phyloP scores from a whole-genome alignment of 305 asterid species.

The Stenogyne calaminthoides region DNA sequence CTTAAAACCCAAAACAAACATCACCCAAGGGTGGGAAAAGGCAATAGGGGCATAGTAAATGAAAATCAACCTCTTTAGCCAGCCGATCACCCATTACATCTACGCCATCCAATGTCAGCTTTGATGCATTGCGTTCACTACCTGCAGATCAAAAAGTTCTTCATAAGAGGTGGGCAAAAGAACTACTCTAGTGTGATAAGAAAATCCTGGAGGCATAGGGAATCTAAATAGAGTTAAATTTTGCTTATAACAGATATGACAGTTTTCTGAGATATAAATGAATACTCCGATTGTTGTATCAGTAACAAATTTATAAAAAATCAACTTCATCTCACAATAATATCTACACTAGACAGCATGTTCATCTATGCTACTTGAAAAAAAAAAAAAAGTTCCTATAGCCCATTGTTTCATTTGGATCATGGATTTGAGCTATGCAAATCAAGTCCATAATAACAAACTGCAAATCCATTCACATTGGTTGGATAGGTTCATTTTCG shows the following conservation, averaged over 20 bases:
- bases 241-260: background rate
- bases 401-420: background rate
- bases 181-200: slow-evolving; percentile 10
- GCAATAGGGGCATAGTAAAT: slow-evolving; percentile 24
- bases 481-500: background rate
- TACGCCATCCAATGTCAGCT: slow-evolving; percentile 73
- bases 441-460: background rate
- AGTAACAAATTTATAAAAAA: background rate
- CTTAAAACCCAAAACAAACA: too few relatives aligned
- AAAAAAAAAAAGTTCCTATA: background rate
- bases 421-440: background rate
- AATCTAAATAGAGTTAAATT: background rate
- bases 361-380: background rate
- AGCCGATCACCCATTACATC: slow-evolving; percentile 89
- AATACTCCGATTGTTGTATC: slow-evolving; percentile 17
- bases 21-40: background rate
- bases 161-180: slow-evolving; percentile 14
- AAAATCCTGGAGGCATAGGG: background rate
- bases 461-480: background rate
- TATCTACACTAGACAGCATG: background rate
- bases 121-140: slow-evolving; percentile 73
- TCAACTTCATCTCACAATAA: background rate
- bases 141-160: slow-evolving; percentile 49
- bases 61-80: slow-evolving; percentile 73
- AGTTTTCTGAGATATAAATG: background rate